Evolutionary conservation across 2,329 filamentous ascomycete species (phyloP).

Genomic region (Endothia cerciana): DNA sequence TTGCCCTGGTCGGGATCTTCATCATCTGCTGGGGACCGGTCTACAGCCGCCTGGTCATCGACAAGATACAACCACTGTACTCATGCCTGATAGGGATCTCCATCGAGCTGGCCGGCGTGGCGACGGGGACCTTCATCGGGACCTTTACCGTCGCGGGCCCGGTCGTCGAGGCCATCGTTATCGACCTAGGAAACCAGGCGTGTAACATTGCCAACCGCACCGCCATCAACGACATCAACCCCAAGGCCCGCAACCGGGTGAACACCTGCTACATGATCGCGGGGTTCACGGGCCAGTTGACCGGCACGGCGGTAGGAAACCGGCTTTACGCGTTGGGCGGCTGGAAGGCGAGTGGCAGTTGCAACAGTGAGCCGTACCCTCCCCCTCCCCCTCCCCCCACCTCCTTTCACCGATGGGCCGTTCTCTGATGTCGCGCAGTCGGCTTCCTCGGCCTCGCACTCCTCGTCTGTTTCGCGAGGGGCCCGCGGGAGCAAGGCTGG

Average conservation of each 20-base stretch:
- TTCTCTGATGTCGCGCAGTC: conserved; percentile 32
- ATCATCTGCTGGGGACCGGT: conserved; percentile 70
- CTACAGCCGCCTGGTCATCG: conserved; percentile 71
- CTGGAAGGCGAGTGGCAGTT: conserved; percentile 52
- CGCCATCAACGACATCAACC: conserved; percentile 71
- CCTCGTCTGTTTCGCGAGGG: conserved; percentile 41
- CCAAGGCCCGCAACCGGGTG: conserved; percentile 72
- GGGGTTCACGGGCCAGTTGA: conserved; percentile 75
- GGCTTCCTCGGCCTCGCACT: conserved; percentile 44
- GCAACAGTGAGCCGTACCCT: conserved; percentile 39
- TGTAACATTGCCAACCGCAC: conserved; percentile 74
- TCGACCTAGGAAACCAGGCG: conserved; percentile 75
- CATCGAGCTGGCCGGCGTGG: conserved; percentile 63
- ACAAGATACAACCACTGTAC: conserved; percentile 70
- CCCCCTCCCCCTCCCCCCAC: not conserved
- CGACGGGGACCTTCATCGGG: conserved; percentile 71
- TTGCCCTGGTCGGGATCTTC: conserved; percentile 75
- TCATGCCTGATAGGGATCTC: conserved; percentile 66
- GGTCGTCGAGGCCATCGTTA: conserved; percentile 70
- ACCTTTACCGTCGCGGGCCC: conserved; percentile 70
- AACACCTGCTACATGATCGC: conserved; percentile 84
- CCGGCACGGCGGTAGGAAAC: conserved; percentile 49
- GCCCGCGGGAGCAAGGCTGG: conserved; percentile 47
- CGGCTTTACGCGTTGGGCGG: conserved; percentile 44
- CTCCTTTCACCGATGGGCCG: not conserved